A percentile compares a stretch with the other conserved stretches of the same genome.
phyloP scores from a whole-genome alignment of 768 basidiomycete genomes.

The Rhizopogon salebrosus region DNA sequence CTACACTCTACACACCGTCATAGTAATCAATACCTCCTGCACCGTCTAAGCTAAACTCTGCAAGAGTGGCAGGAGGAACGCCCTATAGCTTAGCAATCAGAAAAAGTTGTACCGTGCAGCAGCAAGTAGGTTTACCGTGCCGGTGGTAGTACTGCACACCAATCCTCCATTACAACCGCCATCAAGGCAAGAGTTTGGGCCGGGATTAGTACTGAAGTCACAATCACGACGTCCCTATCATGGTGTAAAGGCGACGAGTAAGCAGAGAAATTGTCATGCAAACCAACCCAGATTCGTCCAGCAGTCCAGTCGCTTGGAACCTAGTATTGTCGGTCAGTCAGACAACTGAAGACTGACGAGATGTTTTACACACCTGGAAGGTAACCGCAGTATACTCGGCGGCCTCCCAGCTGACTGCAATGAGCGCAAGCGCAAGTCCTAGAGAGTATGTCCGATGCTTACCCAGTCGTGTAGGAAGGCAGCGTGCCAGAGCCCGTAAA shows the following conservation, averaged over 20 bases:
- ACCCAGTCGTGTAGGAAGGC: slow-evolving; percentile 46
- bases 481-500: slow-evolving; percentile 53
- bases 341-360: neutral
- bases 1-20: slow-evolving; percentile 37
- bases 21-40: slow-evolving; percentile 47
- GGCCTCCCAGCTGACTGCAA: slow-evolving; percentile 28
- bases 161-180: slow-evolving; percentile 73
- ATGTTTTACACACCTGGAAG: slow-evolving; percentile 15
- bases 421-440: slow-evolving; percentile 3
- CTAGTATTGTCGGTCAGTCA: slow-evolving; percentile 6
- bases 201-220: slow-evolving; percentile 48
- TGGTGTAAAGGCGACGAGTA: neutral
- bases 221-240: slow-evolving; percentile 50
- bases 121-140: slow-evolving; percentile 32
- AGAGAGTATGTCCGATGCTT: neutral
- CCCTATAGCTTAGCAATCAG: slow-evolving; percentile 30
- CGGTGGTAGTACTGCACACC: slow-evolving; percentile 44
- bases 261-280: neutral
- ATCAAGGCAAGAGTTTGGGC: slow-evolving; percentile 50
- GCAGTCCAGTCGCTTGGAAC: slow-evolving; percentile 64
- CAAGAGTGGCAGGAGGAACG: slow-evolving; percentile 64
- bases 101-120: neutral
- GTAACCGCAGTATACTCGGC: slow-evolving; percentile 19
- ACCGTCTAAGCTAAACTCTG: slow-evolving; percentile 63
- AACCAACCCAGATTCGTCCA: slow-evolving; percentile 56